Conservation (phyloP, 805 yeast species). For the Monosporozyma unispora region DNA sequence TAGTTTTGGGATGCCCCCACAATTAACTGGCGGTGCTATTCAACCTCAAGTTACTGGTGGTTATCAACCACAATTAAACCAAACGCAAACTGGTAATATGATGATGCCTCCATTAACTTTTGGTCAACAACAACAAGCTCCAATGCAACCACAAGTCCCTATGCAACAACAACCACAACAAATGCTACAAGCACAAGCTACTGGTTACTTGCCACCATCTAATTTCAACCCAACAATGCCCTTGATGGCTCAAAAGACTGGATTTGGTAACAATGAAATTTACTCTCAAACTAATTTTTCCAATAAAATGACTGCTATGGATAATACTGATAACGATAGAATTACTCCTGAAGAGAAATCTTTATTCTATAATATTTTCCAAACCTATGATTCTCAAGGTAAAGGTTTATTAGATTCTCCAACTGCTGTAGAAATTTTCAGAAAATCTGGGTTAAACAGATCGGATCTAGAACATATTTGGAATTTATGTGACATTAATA, state of each 20-base stretch:
- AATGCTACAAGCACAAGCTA: conserved; percentile 39
- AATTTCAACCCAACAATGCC: conserved; percentile 29
- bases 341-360: conserved; percentile 82
- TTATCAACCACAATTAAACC: neutral
- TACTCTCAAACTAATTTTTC: conserved; percentile 31
- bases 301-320: conserved; percentile 28
- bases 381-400: conserved; percentile 68
- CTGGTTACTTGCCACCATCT: conserved; percentile 53
- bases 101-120: conserved; percentile 30
- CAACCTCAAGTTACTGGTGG: conserved; percentile 39
- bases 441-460: conserved; percentile 83
- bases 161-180: too few species aligned
- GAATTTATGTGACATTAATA: conserved; percentile 77
- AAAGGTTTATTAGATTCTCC: conserved; percentile 70
- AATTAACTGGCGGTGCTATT: conserved; percentile 32
- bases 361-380: conserved; percentile 79
- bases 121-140: conserved; percentile 24
- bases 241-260: conserved; percentile 36
- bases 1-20: conserved; percentile 27
- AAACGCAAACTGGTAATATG: conserved; percentile 2
- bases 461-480: conserved; percentile 83
- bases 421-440: conserved; percentile 76
- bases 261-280: conserved; percentile 36
- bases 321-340: conserved; percentile 38
- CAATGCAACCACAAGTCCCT: conserved; percentile 10